Percentiles rank a stretch among this genome's conserved stretches.
phyloP scores from a whole-genome alignment of 495 filamentous ascomycete genomes.

The Evernia prunastri region DNA sequence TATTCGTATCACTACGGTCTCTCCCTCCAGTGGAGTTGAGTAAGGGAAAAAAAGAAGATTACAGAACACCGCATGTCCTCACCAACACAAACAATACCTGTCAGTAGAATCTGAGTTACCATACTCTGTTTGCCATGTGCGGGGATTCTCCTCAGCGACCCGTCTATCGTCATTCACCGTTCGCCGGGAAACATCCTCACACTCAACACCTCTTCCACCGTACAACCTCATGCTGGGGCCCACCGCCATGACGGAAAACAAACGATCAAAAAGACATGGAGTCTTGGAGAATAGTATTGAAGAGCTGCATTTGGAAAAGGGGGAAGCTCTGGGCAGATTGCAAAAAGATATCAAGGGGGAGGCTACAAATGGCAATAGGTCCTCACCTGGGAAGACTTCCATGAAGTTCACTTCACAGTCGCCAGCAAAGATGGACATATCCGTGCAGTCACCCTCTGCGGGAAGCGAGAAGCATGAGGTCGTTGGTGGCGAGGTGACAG shows the following conservation, averaged over 20 bases:
- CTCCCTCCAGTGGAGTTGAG: neutral
- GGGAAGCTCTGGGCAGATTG: conserved; percentile 3
- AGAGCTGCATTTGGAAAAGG: conserved; percentile 25
- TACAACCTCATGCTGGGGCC: neutral
- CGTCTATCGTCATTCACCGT: conserved; percentile 9
- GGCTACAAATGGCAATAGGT: conserved; percentile 22
- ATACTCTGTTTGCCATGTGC: conserved; percentile 19
- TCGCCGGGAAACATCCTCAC: conserved; percentile 4
- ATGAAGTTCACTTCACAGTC: conserved; percentile 36
- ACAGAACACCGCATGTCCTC: neutral
- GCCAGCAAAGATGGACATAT: conserved; percentile 35
- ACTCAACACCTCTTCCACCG: conserved; percentile 6
- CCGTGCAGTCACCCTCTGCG: conserved; percentile 33
- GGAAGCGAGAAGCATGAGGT: conserved; percentile 38
- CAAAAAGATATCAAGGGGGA: conserved; percentile 18
- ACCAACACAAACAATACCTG: conserved; percentile 33
- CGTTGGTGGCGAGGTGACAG: conserved; percentile 51
- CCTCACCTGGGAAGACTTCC: conserved; percentile 23
- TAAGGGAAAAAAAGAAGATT: conserved; percentile 2
- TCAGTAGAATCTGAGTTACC: conserved; percentile 55
- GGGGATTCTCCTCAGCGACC: conserved; percentile 13
- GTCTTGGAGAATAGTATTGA: conserved; percentile 18
- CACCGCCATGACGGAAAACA: conserved; percentile 20
- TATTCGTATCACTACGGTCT: neutral
- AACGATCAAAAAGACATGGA: conserved; percentile 10